phyloP scores from a whole-genome alignment of 192 early-diverging fungal genomes.

The Thoreauomyces humboldtii region DNA sequence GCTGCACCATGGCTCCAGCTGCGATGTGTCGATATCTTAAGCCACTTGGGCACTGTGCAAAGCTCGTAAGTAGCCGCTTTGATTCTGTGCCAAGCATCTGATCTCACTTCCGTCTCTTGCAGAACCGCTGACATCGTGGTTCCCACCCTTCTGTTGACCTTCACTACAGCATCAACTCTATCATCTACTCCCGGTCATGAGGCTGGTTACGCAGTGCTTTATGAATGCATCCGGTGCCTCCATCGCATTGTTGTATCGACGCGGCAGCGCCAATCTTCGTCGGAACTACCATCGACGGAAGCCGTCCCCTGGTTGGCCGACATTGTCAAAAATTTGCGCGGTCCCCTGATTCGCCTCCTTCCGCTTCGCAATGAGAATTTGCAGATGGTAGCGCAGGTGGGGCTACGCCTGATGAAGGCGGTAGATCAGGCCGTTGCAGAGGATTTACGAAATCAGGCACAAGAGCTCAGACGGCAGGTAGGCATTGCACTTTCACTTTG shows the following conservation, averaged over 20 bases:
- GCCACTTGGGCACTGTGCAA: not conserved
- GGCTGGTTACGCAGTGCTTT: not conserved
- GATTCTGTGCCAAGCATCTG: not conserved
- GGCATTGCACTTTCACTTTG: too few species aligned
- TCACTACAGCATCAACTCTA: not conserved
- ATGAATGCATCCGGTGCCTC: not conserved
- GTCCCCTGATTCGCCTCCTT: not conserved
- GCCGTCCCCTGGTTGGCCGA: too few species aligned
- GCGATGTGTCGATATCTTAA: constrained; percentile 1
- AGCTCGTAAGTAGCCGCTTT: not conserved
- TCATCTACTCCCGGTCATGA: not conserved
- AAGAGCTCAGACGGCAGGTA: too few species aligned
- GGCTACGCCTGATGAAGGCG: too few species aligned
- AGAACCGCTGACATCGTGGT: not conserved
- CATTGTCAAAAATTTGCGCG: not conserved
- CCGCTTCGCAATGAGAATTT: not conserved
- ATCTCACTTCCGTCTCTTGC: not conserved
- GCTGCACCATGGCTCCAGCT: not conserved
- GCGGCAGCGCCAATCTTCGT: too few species aligned
- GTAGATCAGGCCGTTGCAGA: too few species aligned
- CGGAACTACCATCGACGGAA: too few species aligned
- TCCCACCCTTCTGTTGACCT: not conserved
- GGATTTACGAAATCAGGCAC: too few species aligned
- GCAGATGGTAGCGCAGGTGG: not conserved
- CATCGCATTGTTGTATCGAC: not conserved